These are phyloP conservation scores for Capsicum baccatum DNA, from an alignment of 257 asterid genomes.

Conservation along the genomic window DNA sequence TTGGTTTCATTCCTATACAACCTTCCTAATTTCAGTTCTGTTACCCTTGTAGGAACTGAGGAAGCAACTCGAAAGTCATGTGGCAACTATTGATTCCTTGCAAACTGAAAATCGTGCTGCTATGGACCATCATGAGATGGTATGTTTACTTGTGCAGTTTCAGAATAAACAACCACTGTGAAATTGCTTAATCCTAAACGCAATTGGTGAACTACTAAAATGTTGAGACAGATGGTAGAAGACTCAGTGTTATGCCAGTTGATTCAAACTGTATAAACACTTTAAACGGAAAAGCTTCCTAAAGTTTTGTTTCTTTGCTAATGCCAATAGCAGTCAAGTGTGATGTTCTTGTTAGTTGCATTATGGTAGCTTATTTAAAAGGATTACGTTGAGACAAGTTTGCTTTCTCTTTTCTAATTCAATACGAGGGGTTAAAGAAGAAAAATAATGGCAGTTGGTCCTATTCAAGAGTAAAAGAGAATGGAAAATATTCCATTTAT, in stretches of 20 bases:
- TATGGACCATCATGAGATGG: slow-evolving; percentile 71
- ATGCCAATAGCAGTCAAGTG: neutral
- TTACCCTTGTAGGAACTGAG: slow-evolving; percentile 75
- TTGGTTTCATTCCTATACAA: neutral
- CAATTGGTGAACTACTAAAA: neutral
- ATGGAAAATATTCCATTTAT: neutral
- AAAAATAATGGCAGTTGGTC: neutral
- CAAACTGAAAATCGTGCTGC: slow-evolving; percentile 66
- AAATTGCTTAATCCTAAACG: neutral
- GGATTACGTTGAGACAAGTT: neutral
- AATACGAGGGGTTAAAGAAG: neutral
- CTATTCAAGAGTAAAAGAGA: neutral
- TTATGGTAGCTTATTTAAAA: neutral
- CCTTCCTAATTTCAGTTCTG: slow-evolving; percentile 24
- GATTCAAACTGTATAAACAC: neutral
- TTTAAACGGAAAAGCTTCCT: neutral
- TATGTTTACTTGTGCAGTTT: slow-evolving; percentile 46
- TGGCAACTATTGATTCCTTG: slow-evolving; percentile 64
- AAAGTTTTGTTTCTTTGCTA: neutral
- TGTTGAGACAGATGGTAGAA: neutral
- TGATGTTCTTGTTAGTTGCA: neutral
- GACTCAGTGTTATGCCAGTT: neutral
- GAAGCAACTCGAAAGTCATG: slow-evolving; percentile 83
- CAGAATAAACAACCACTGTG: neutral
- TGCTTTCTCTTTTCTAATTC: neutral